Percentiles rank a stretch among this genome's conserved stretches.
phyloP scores from a whole-genome alignment of 75 land plant genomes.

The Pinus albicaulis region DNA sequence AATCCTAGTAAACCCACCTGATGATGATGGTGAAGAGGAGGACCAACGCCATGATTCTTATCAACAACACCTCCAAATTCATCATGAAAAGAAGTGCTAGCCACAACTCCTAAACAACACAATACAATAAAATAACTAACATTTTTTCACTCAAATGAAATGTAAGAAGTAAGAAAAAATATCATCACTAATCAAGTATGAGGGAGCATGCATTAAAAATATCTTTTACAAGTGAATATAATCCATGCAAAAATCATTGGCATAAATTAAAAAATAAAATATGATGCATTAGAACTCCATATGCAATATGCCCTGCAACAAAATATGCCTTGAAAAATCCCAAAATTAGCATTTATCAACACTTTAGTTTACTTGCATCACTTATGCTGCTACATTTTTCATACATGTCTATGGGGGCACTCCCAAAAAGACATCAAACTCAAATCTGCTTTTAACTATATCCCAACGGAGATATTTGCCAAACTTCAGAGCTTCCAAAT shows the following conservation, averaged over 20 bases:
- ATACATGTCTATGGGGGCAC: too few relatives aligned
- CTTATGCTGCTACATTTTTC: too few relatives aligned
- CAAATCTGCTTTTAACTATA: too few relatives aligned
- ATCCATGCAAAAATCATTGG: background rate
- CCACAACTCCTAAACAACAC: slow-evolving; percentile 44
- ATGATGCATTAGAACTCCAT: background rate
- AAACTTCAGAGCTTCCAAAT: too few relatives aligned
- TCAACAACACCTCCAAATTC: slow-evolving; percentile 53
- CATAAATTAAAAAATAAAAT: background rate
- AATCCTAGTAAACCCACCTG: slow-evolving; percentile 92
- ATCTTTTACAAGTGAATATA: background rate
- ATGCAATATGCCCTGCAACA: background rate
- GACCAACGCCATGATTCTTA: slow-evolving; percentile 26
- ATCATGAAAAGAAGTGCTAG: slow-evolving; percentile 36
- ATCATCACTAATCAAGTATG: background rate
- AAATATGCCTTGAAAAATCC: background rate
- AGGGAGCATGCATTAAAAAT: background rate
- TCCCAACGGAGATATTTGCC: too few relatives aligned
- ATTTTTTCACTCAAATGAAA: background rate
- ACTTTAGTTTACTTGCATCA: too few relatives aligned
- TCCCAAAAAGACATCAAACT: too few relatives aligned
- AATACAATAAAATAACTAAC: background rate
- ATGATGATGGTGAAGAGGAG: slow-evolving; percentile 68
- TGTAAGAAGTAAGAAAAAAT: background rate
- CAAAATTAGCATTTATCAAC: background rate